A percentile compares a stretch with the other conserved stretches of the same genome.
Conservation (phyloP, 1,139 yeast species). For the Kodamaea suecica region DNA sequence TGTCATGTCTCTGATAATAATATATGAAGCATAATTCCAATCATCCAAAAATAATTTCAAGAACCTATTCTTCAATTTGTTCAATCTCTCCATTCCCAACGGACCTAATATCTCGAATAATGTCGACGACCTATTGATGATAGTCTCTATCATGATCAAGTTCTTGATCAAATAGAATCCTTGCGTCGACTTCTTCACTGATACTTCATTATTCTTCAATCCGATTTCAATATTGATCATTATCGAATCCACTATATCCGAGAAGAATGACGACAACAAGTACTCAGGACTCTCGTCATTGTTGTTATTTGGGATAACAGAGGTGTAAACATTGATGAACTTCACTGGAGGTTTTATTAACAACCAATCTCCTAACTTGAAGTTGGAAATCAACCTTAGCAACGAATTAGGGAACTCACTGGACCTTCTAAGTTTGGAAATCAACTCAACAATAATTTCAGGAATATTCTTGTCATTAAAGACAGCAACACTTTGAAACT, state of each 20-base stretch:
- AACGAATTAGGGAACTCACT: slow-evolving; percentile 62
- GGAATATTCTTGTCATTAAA: slow-evolving; percentile 67
- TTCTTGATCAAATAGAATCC: slow-evolving; percentile 77
- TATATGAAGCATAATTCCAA: slow-evolving; percentile 79
- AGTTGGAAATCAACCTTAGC: slow-evolving; percentile 45
- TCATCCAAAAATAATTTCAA: slow-evolving; percentile 73
- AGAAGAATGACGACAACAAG: slow-evolving; percentile 59
- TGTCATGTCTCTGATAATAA: slow-evolving; percentile 68
- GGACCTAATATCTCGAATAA: slow-evolving; percentile 56
- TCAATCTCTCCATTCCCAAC: slow-evolving; percentile 65
- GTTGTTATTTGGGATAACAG: slow-evolving; percentile 37
- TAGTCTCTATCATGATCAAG: slow-evolving; percentile 69
- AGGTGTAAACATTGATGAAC: slow-evolving; percentile 50
- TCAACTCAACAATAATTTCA: slow-evolving; percentile 63
- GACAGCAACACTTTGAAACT: slow-evolving; percentile 42
- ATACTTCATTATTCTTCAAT: slow-evolving; percentile 38
- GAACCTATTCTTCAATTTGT: slow-evolving; percentile 68
- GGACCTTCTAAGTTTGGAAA: slow-evolving; percentile 60
- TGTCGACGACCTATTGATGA: slow-evolving; percentile 56
- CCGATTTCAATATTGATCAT: slow-evolving; percentile 56
- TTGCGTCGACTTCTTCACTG: slow-evolving; percentile 48
- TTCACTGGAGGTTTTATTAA: slow-evolving; percentile 50
- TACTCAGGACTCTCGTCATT: slow-evolving; percentile 44
- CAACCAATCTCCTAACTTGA: slow-evolving; percentile 69
- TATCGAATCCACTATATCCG: slow-evolving; percentile 75